Conservation (phyloP, 306 rosid species). For the Biancaea sappan region DNA sequence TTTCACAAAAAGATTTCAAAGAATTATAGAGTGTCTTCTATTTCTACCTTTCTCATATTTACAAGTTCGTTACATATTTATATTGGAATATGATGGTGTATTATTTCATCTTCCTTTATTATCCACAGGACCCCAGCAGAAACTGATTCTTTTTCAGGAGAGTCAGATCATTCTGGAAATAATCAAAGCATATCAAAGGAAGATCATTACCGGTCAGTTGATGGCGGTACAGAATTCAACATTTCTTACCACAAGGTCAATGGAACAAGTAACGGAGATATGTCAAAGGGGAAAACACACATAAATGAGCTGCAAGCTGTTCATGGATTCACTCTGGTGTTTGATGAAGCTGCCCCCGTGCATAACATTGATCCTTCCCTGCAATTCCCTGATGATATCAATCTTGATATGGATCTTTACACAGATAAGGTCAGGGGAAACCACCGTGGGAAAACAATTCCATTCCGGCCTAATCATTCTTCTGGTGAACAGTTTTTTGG, state of each 20-base stretch:
- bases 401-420: constrained; percentile 52
- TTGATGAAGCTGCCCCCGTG: constrained; percentile 50
- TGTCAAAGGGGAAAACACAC: constrained; percentile 44
- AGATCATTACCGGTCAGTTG: constrained; percentile 53
- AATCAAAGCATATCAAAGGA: constrained; percentile 49
- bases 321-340: constrained; percentile 57
- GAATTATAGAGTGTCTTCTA: not conserved
- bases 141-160: constrained; percentile 67
- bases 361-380: constrained; percentile 47
- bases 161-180: constrained; percentile 60
- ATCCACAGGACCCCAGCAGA: constrained; percentile 75
- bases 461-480: constrained; percentile 39
- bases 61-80: constrained; percentile 13
- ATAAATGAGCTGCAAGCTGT: constrained; percentile 45
- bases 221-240: constrained; percentile 63
- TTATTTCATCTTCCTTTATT: constrained; percentile 35
- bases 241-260: constrained; percentile 60
- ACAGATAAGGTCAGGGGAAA: constrained; percentile 52
- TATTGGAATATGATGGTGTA: constrained; percentile 37
- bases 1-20: not conserved
- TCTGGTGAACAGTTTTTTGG: constrained; percentile 43
- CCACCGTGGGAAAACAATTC: constrained; percentile 39
- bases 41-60: not conserved
- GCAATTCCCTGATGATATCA: constrained; percentile 57
- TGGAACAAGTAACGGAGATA: constrained; percentile 39